Conservation (phyloP, 371 early-diverging fungal genomes). For the Cokeromyces recurvatus region DNA sequence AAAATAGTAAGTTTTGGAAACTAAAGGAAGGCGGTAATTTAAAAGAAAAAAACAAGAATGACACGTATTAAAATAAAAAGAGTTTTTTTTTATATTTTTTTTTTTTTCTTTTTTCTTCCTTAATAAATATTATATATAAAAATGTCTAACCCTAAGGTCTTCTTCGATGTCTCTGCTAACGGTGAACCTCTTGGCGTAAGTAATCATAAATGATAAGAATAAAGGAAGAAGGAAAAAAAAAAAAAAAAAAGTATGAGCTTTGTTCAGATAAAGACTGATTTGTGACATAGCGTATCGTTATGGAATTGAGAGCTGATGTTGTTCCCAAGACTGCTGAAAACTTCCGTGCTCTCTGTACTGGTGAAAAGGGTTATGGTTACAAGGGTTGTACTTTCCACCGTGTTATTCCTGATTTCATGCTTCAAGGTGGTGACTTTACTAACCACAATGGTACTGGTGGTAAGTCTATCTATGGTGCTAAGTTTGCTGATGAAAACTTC, state of each 20-base stretch:
- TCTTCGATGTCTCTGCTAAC: constrained; percentile 56
- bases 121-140: constrained; percentile 4
- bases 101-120: neutral
- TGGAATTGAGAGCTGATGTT: constrained; percentile 81
- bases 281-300: constrained; percentile 42
- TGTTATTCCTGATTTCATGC: constrained; percentile 95
- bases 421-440: constrained; percentile 99
- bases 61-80: too few species aligned
- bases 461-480: constrained; percentile 93
- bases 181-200: constrained; percentile 52
- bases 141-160: constrained; percentile 37
- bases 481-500: constrained; percentile 98
- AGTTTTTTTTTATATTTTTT: neutral
- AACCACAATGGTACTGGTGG: constrained; percentile 95
- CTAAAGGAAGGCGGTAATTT: neutral
- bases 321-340: constrained; percentile 98
- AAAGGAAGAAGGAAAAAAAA: neutral
- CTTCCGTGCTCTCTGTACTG: constrained; percentile 86
- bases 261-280: too few species aligned
- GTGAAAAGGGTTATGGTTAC: constrained; percentile 80
- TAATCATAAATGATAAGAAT: too few species aligned
- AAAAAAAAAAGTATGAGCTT: constrained; percentile 4
- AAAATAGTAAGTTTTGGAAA: too few species aligned
- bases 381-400: constrained; percentile 91
- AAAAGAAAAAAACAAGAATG: too few species aligned